Evolutionary conservation across 1,284 basidiomycete genomes (phyloP).

Genomic region (Somion occarium): DNA sequence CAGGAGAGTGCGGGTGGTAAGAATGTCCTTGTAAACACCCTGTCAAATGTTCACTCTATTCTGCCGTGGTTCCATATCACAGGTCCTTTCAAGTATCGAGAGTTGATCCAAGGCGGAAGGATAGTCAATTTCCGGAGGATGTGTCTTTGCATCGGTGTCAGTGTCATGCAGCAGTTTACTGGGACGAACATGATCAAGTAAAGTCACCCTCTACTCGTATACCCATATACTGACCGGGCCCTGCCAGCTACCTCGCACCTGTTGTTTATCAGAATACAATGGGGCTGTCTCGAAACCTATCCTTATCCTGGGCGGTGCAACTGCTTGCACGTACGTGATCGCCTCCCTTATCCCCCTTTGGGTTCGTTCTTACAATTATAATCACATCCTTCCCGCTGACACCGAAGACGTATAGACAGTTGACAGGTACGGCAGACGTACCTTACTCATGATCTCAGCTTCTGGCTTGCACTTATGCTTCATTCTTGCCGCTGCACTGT

Average conservation of each 20-base stretch:
- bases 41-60: not conserved
- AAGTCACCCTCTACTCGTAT: not conserved
- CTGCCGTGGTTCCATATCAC: not conserved
- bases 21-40: too few relatives aligned
- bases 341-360: conserved; percentile 42
- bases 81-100: conserved; percentile 35
- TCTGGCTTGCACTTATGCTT: conserved; percentile 35
- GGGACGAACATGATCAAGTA: conserved; percentile 32
- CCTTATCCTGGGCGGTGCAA: conserved; percentile 38
- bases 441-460: conserved; percentile 36
- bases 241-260: conserved; percentile 34
- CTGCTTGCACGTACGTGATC: conserved; percentile 37
- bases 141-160: conserved; percentile 34
- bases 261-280: conserved; percentile 41
- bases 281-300: conserved; percentile 36
- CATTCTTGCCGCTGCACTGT: conserved; percentile 28
- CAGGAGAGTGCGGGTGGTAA: conserved; percentile 24
- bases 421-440: conserved; percentile 35
- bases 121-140: conserved; percentile 39
- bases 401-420: conserved; percentile 28
- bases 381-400: not conserved
- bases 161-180: conserved; percentile 41
- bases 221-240: not conserved
- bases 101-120: conserved; percentile 35
- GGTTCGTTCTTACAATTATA: conserved; percentile 22